Evolutionary conservation across 2,329 filamentous ascomycete species (phyloP).

Genomic region (Ophiostoma himal-ulmi): DNA sequence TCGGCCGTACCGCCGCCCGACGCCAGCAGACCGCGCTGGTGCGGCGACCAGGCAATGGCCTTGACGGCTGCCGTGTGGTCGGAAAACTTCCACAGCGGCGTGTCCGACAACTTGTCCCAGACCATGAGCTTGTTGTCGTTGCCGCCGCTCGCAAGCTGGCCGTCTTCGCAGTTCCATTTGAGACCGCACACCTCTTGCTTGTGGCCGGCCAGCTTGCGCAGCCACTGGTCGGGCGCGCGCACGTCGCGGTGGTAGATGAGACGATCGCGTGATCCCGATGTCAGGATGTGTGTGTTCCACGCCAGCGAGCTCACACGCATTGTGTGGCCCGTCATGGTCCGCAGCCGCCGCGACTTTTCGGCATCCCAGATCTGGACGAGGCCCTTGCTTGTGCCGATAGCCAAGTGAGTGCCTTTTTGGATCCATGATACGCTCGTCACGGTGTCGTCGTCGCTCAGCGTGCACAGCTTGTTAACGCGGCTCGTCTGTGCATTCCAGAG

Average conservation of each 20-base stretch:
- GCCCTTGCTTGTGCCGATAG: constrained; percentile 90
- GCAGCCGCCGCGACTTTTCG: constrained; percentile 72
- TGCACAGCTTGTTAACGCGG: constrained; percentile 88
- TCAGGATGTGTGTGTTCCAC: constrained; percentile 97
- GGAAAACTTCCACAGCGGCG: constrained; percentile 86
- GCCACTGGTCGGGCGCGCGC: constrained; percentile 82
- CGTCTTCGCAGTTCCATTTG: constrained; percentile 95
- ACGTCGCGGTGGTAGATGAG: constrained; percentile 95
- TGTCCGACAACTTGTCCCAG: constrained; percentile 93
- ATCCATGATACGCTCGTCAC: constrained; percentile 99
- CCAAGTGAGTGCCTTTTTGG: constrained; percentile 90
- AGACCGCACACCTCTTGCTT: constrained; percentile 97
- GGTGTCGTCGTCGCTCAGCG: constrained; percentile 69
- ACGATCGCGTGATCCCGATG: constrained; percentile 88
- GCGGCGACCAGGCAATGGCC: constrained; percentile 95
- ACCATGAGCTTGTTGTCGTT: constrained; percentile 99
- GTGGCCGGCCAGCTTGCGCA: constrained; percentile 81
- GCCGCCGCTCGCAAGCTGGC: constrained; percentile 87
- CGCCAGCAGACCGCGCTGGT: constrained; percentile 88
- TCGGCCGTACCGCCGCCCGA: constrained; percentile 95
- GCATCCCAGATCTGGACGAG: constrained; percentile 98
- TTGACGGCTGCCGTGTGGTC: constrained; percentile 96
- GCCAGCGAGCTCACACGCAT: constrained; percentile 87
- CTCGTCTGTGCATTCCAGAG: constrained; percentile 96
- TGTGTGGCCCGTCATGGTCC: constrained; percentile 96